Conservation (phyloP, 495 filamentous ascomycete genomes). For the Tuber aestivum region DNA sequence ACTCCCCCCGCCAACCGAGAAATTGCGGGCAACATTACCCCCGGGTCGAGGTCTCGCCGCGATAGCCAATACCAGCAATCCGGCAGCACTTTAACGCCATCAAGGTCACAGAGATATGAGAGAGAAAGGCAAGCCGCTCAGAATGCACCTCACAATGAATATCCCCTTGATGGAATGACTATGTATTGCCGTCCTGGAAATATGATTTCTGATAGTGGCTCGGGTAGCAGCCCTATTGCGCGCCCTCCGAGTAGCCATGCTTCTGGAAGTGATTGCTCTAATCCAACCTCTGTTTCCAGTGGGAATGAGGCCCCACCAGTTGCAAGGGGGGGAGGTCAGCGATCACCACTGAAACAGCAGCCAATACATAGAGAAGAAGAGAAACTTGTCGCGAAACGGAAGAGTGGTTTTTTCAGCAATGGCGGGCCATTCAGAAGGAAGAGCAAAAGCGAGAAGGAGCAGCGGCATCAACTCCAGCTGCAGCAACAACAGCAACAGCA, state of each 20-base stretch:
- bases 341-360: constrained; percentile 33
- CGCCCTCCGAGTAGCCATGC: constrained; percentile 76
- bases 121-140: constrained; percentile 37
- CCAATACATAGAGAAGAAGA: constrained; percentile 51
- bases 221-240: constrained; percentile 59
- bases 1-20: constrained; percentile 29
- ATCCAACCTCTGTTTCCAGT: constrained; percentile 85
- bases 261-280: constrained; percentile 84
- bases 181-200: constrained; percentile 84
- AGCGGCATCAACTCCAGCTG: constrained; percentile 30
- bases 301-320: constrained; percentile 37
- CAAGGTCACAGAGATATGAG: constrained; percentile 35
- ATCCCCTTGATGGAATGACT: constrained; percentile 95
- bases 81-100: constrained; percentile 19
- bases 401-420: constrained; percentile 86
- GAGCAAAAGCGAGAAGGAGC: constrained; percentile 79
- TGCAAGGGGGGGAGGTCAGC: constrained; percentile 19
- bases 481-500: constrained; percentile 32
- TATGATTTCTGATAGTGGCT: constrained; percentile 77
- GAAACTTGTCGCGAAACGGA: constrained; percentile 69
- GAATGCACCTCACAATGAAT: constrained; percentile 73
- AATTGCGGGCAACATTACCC: constrained; percentile 19
- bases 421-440: constrained; percentile 93
- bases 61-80: constrained; percentile 35
- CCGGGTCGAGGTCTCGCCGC: constrained; percentile 36